phyloP scores from a whole-genome alignment of 331 rosid species.

The Ulmus americana region DNA sequence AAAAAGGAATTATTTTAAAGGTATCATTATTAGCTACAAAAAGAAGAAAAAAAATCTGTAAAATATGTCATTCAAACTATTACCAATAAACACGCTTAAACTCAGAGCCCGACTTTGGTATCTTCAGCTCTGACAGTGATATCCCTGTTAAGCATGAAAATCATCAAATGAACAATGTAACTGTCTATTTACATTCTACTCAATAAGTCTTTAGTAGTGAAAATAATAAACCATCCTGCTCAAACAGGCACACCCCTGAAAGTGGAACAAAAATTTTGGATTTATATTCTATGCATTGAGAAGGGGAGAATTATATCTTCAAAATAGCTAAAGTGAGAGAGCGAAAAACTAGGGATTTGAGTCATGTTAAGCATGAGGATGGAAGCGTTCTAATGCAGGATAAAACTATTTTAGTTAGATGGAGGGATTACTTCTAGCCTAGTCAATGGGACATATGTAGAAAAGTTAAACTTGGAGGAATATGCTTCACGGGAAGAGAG shows the following conservation, averaged over 20 bases:
- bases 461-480: no score
- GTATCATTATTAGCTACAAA: background rate
- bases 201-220: background rate
- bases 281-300: background rate
- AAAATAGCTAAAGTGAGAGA: no score
- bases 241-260: background rate
- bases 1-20: constrained; percentile 7
- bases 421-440: no score
- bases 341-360: no score
- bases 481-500: no score
- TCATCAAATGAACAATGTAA: background rate
- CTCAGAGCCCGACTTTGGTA: constrained; percentile 20
- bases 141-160: constrained; percentile 41
- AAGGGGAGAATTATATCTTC: no score
- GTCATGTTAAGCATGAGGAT: no score
- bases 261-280: background rate
- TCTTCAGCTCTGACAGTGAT: constrained; percentile 38
- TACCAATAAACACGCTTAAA: constrained; percentile 73
- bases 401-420: no score
- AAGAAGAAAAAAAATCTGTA: background rate
- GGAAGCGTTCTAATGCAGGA: no score
- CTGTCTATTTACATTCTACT: background rate
- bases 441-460: no score
- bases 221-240: background rate
- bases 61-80: background rate